Conservation (phyloP, 1,139 yeast genomes). For the Diutina pseudorugosa region DNA sequence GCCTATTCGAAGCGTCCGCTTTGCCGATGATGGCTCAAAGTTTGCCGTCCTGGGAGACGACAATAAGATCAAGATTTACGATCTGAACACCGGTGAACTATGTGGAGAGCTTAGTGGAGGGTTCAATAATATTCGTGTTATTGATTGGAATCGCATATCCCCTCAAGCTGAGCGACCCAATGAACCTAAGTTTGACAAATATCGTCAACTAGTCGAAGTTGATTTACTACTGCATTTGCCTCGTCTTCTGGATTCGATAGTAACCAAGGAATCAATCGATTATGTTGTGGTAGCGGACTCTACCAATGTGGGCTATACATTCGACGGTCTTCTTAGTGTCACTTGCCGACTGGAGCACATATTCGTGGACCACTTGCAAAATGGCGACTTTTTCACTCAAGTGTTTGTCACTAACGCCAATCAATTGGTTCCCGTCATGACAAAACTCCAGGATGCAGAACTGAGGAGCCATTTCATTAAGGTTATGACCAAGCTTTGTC, state of each 20-base stretch:
- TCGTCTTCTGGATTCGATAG: slow-evolving; percentile 7
- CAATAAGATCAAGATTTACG: slow-evolving; percentile 32
- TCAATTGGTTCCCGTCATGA: slow-evolving; percentile 4
- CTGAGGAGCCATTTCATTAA: not conserved
- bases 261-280: not conserved
- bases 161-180: slow-evolving; percentile 8
- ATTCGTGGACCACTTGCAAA: slow-evolving; percentile 11
- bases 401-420: slow-evolving; percentile 9
- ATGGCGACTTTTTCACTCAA: slow-evolving; percentile 19
- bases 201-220: slow-evolving; percentile 12
- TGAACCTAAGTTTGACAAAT: slow-evolving; percentile 9
- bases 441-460: not conserved
- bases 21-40: slow-evolving; percentile 25
- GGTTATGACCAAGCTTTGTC: not conserved
- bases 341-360: slow-evolving; percentile 10
- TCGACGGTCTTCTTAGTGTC: slow-evolving; percentile 22
- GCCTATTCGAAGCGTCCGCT: slow-evolving; percentile 20
- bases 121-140: slow-evolving; percentile 11
- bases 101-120: slow-evolving; percentile 12
- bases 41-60: slow-evolving; percentile 37
- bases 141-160: slow-evolving; percentile 5
- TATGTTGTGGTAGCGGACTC: slow-evolving; percentile 18
- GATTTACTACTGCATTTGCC: slow-evolving; percentile 20
- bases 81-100: slow-evolving; percentile 35
- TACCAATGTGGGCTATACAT: slow-evolving; percentile 13